These are phyloP conservation scores for Simplicillium sp. DNA, from an alignment of 2,329 filamentous ascomycete genomes.

Conservation along the genomic window DNA sequence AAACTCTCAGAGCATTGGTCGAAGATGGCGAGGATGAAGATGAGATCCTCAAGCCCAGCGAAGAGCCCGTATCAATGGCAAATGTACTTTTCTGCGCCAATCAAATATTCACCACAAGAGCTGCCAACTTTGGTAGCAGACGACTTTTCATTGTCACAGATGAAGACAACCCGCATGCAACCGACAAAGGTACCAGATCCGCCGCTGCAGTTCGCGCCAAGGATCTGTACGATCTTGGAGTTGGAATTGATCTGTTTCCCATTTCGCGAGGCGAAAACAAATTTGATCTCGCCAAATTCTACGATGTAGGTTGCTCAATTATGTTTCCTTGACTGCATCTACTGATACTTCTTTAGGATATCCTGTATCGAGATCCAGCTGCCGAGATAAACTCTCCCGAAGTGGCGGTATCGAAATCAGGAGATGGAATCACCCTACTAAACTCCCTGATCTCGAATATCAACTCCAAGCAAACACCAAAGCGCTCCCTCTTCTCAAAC, in stretches of 20 bases:
- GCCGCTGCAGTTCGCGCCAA: slow-evolving; percentile 81
- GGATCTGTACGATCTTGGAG: slow-evolving; percentile 88
- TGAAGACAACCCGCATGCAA: slow-evolving; percentile 74
- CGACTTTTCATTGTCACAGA: slow-evolving; percentile 95
- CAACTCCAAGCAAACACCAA: slow-evolving; percentile 80
- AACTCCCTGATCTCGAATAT: slow-evolving; percentile 78
- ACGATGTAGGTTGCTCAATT: slow-evolving; percentile 55
- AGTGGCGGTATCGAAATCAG: slow-evolving; percentile 55
- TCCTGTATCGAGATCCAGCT: slow-evolving; percentile 72
- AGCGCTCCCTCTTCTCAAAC: slow-evolving; percentile 76
- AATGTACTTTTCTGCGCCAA: slow-evolving; percentile 93
- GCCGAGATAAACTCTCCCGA: slow-evolving; percentile 51
- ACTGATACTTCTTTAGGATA: slow-evolving; percentile 48
- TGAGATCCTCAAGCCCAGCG: slow-evolving; percentile 59
- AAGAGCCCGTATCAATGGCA: slow-evolving; percentile 67
- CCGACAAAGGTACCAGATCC: slow-evolving; percentile 62
- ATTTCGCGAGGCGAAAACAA: slow-evolving; percentile 61
- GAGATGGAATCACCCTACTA: slow-evolving; percentile 69
- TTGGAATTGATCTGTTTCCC: slow-evolving; percentile 86
- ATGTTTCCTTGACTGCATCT: background rate
- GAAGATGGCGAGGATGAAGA: slow-evolving; percentile 68
- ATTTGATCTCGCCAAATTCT: slow-evolving; percentile 82
- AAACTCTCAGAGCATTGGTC: slow-evolving; percentile 62
- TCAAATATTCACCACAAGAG: slow-evolving; percentile 90
- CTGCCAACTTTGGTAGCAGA: slow-evolving; percentile 86